Base-by-base conservation (phyloP, 148 eudicot genomes). In the Heliosperma pusillum region DNA sequence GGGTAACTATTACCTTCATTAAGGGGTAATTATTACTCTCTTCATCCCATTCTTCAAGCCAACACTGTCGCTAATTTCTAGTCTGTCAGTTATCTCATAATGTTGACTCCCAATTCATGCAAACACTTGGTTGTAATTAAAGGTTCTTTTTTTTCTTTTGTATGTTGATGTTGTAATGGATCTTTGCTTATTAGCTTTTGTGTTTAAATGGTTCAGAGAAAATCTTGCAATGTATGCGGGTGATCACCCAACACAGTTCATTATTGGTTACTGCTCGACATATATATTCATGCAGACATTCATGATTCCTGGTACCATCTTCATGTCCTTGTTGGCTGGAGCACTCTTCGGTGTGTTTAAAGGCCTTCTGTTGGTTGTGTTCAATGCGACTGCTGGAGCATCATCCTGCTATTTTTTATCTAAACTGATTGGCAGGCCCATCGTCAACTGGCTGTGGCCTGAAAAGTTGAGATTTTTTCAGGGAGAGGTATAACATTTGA, bases 261-360 rank as follows among this genome's bases (percentile, higher is more conserved):
- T 90, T 81, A 82, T 92, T 52, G 96, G 97, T 66, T 95, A 95
- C 86, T 95, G 99, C 72, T 86, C 99, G 45, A 91, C 91, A 59
- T 95, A 92, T 87, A 92, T 95, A 87, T 95, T 95, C 89, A 95
- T 95, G 99, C 99, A 95, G 81, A 95, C 99, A 58, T 95, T 95
- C 85, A 95, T 95, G 99, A 95, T 95, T 62, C 99, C 99, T 52
- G 99, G 99, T 69, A 95, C 97, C 56, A 92, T 95, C 67, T 95
- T 95, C 81, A 89, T 95, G 99, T 95, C 99, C 27, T 84, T 92
- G 85, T 81, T 95, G 80, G 99, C 99, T 76, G 99, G 99, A 72
- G 97, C 99, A 27, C 96, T 95, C 66, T 95, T 95, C 82, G 97
- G 99, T 70, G 97, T 91, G 79, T 42, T 87, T 19, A 90, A 75